Conservation (phyloP, 78 protist species). For the Planoprotostelium fungivorum region DNA sequence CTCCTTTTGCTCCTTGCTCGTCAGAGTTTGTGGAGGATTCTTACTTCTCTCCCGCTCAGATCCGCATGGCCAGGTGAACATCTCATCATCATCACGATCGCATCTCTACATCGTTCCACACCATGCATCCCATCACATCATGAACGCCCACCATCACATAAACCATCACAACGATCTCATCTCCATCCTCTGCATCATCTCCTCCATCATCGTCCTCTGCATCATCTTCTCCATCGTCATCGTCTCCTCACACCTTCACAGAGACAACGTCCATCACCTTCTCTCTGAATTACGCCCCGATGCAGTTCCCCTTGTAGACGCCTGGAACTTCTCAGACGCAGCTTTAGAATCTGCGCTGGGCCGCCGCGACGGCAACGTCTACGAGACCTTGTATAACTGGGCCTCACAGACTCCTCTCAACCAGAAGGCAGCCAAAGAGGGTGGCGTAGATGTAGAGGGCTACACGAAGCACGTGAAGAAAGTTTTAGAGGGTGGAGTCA, state of each 20-base stretch:
- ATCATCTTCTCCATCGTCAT: too few relatives aligned
- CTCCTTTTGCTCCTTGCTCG: not conserved
- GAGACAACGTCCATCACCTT: not conserved
- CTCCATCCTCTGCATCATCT: too few relatives aligned
- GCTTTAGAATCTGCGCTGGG: constrained; percentile 51
- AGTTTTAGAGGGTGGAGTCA: not conserved
- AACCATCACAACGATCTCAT: too few relatives aligned
- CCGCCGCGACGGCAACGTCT: constrained; percentile 52
- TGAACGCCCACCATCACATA: too few relatives aligned
- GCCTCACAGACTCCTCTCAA: constrained; percentile 49
- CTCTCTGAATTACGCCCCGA: constrained; percentile 27
- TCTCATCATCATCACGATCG: not conserved
- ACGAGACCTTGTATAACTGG: constrained; percentile 35
- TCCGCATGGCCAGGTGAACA: constrained; percentile 8
- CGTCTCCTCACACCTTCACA: too few relatives aligned
- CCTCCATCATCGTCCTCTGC: too few relatives aligned
- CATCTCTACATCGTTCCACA: too few relatives aligned
- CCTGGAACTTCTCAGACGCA: constrained; percentile 32
- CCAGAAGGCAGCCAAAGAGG: not conserved
- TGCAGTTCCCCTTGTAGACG: constrained; percentile 55
- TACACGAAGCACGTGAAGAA: not conserved
- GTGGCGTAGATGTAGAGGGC: not conserved
- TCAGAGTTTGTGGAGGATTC: not conserved
- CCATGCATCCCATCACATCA: too few relatives aligned
- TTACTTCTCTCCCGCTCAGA: not conserved